A percentile compares a stretch with the other conserved stretches of the same genome.
phyloP scores from a whole-genome alignment of 1,284 basidiomycete genomes.

The Leccinum subspadiceum region DNA sequence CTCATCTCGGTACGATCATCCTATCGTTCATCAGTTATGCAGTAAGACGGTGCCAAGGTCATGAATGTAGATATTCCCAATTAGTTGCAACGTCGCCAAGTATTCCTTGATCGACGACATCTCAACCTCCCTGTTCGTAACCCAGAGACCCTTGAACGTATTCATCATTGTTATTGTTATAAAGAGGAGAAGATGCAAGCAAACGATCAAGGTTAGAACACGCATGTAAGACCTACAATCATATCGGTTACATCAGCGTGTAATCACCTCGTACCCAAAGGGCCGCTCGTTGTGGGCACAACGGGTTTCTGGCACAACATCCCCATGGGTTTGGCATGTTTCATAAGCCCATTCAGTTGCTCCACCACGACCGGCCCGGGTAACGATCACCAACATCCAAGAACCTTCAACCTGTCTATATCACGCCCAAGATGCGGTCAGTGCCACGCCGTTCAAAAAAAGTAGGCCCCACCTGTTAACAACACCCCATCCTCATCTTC shows the following conservation, averaged over 20 bases:
- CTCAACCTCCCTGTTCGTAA: neutral
- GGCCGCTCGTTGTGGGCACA: neutral
- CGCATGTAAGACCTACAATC: neutral
- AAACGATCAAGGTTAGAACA: neutral
- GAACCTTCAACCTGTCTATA: neutral
- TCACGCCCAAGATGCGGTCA: neutral
- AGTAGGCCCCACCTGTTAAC: constrained; percentile 21
- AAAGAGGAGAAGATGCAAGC: neutral
- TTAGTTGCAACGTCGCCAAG: neutral
- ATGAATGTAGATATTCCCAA: neutral
- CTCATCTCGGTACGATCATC: neutral
- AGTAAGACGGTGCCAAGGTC: neutral
- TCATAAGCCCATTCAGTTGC: neutral
- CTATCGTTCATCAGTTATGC: no score
- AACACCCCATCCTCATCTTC: constrained; percentile 27
- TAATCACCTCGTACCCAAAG: neutral
- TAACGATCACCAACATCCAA: constrained; percentile 5
- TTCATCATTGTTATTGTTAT: neutral
- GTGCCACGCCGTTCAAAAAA: neutral
- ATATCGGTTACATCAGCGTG: neutral
- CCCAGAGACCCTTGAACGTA: neutral
- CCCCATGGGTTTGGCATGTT: neutral
- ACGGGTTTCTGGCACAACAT: neutral
- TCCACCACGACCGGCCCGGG: neutral
- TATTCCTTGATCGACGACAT: neutral